These are phyloP conservation scores for Candida dubliniensis DNA, from an alignment of 1,139 yeast species.

Conservation along the genomic window DNA sequence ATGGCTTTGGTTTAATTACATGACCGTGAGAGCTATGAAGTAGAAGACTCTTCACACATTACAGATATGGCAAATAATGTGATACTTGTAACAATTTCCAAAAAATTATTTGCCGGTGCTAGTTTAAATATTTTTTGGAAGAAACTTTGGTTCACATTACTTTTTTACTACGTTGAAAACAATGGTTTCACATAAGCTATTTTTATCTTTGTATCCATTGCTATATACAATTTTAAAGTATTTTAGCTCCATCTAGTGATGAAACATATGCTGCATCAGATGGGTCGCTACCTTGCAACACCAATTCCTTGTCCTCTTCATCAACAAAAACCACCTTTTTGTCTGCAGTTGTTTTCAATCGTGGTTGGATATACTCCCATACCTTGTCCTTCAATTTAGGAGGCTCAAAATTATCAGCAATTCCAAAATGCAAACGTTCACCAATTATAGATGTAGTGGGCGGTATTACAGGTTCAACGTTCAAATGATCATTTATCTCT, in stretches of 20 bases:
- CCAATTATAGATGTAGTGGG: conserved; percentile 33
- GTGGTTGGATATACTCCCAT: conserved; percentile 33
- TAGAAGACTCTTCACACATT: no score
- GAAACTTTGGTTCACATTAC: no score
- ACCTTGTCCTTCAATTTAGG: conserved; percentile 33
- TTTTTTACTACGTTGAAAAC: no score
- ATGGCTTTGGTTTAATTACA: background rate
- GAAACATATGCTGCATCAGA: conserved; percentile 2
- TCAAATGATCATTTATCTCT: conserved; percentile 8
- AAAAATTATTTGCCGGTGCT: no score
- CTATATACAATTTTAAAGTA: conserved; percentile 1
- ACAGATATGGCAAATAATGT: no score
- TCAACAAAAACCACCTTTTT: conserved; percentile 15
- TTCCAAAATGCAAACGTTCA: conserved; percentile 28
- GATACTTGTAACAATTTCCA: no score
- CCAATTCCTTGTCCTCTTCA: conserved; percentile 11
- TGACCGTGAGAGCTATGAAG: background rate
- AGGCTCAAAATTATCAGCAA: conserved; percentile 18
- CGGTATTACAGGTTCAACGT: conserved; percentile 40
- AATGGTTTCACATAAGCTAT: no score
- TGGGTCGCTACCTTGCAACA: conserved; percentile 7
- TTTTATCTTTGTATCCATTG: no score
- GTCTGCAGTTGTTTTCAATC: conserved; percentile 19
- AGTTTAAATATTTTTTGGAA: no score
- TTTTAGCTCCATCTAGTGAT: conserved; percentile 3